Base-by-base conservation (phyloP, 768 basidiomycete genomes). In the Chalciporus chontae region DNA sequence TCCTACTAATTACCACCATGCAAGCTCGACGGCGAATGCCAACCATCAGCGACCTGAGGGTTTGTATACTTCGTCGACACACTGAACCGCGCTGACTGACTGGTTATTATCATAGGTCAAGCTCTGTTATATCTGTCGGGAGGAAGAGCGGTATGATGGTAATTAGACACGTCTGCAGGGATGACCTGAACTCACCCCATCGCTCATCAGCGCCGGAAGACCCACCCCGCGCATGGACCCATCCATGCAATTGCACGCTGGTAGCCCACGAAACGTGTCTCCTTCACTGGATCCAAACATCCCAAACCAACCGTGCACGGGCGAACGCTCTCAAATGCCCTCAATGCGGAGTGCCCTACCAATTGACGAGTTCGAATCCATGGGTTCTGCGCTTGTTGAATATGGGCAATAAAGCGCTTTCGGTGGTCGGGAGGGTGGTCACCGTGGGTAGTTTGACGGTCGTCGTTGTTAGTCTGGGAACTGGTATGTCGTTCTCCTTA, bases 221-320 rank as follows among this genome's bases (percentile, higher is more conserved):
- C 10, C 78, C 80, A 6, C 77, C 79, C 11, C 71, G 76, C 31
- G 64, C 71, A 47, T 91, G 89, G 87, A 83, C 81, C 0, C 89
- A 91, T 57, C 89, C 89, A 3, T 91, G 89, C 66, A 81, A 71
- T 41, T 91, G 89, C 60, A 89, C 89, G 0, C 77, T 91, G 34
- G 72, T 91, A 36, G 89, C 89, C 3, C 89, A 90, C 66, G 86
- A 90, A 62, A 70, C 79, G 0, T 91, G 89, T 68, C 78, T 91
- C 14, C 75, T 90, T 27, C 79, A 82, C 54, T 91, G 89, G 89
- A 87, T 91, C 34, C 78, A 82, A 52, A 75, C 84, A 15, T 79
- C 87, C 3, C 84, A 90, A 56, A 72, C 76, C 19, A 81, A 72
- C 41, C 67, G 73, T 9, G 78, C 82, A 8, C 74, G 79, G 24